Percentiles rank a stretch among this genome's conserved stretches.
Conservation (phyloP, 257 asterid species). For the Euphrasia confusa region DNA sequence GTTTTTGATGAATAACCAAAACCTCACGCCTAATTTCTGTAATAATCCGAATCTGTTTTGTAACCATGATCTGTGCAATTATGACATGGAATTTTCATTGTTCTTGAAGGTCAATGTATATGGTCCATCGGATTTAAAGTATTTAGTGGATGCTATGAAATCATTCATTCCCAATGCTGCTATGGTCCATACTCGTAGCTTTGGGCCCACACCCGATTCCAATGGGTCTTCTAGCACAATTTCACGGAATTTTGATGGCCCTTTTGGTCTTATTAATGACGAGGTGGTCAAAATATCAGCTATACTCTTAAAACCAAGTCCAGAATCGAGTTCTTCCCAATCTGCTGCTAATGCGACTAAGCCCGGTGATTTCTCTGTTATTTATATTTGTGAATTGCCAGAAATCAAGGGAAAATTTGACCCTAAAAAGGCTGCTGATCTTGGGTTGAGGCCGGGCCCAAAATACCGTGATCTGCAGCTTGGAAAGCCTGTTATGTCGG, state of each 20-base stretch:
- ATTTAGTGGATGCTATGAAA: slow-evolving; percentile 83
- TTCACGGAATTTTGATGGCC: slow-evolving; percentile 34
- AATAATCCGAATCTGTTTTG: not conserved
- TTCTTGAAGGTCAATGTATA: slow-evolving; percentile 70
- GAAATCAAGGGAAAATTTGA: slow-evolving; percentile 92
- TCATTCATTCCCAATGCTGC: slow-evolving; percentile 88
- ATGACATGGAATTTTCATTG: not conserved
- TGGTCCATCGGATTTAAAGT: slow-evolving; percentile 91
- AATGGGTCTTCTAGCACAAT: slow-evolving; percentile 31
- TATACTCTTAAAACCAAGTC: slow-evolving; percentile 56
- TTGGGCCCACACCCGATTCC: slow-evolving; percentile 55
- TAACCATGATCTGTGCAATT: not conserved
- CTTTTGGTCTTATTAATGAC: slow-evolving; percentile 65
- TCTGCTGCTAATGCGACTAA: slow-evolving; percentile 28
- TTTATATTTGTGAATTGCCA: slow-evolving; percentile 80
- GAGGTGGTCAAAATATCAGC: slow-evolving; percentile 94
- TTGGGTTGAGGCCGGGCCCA: slow-evolving; percentile 85
- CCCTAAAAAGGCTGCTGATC: slow-evolving; percentile 66
- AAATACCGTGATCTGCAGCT: slow-evolving; percentile 79
- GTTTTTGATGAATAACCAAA: too few relatives aligned
- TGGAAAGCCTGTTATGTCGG: slow-evolving; percentile 81
- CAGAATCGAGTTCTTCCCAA: slow-evolving; percentile 24
- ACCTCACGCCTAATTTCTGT: too few relatives aligned
- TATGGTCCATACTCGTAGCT: slow-evolving; percentile 79
- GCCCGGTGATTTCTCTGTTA: slow-evolving; percentile 77